Base-by-base conservation (phyloP, 163 green algal genomes). In the Chlorella variabilis region DNA sequence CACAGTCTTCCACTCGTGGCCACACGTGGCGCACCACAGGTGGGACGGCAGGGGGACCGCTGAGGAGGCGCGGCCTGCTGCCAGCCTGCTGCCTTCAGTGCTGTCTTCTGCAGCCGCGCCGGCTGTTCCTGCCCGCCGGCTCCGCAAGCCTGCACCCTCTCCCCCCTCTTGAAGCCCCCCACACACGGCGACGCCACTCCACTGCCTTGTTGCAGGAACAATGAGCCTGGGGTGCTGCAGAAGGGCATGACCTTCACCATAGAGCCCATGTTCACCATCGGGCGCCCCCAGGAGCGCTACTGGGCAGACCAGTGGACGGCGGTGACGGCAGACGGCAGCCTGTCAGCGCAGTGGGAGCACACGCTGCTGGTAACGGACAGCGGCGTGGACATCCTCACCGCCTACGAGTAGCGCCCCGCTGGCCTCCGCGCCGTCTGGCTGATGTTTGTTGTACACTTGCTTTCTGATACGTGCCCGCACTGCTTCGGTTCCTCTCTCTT, bases 291-390 rank as follows among this genome's bases (percentile, higher is more conserved):
- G 45, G 83, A 87, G 77, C 85, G 81, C 23, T 91, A 92, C 17
- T 98, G 95, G 96, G 77, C 91, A 21, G 96, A 99, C 83, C 77
- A 92, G 15, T 99, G 96, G 96, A 99, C 96, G 13, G 91, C 90
- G 2, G 93, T 98, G 15, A 98, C 94, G 0, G 78, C 78, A 7
- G 96, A 99, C 84, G 94, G 94, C 38, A 89, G 85, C 29, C 82
- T 97, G 58, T 88, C 90, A n/a, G 96, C 96, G 8, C 96, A 99
- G 88, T 96, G 91, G 80, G 96, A 99, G 90, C 96, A 99, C 89
- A 98, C 96, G 11, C 80, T 99, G 42, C 87, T 98, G 4, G 95
- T 99, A 66, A 98, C 95, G 0, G 73, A 95, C 48, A 81, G 84
- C 41, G 96, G 96, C 0, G 88, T 91, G n/a, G 96, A 99, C 61